Conservation (phyloP, 129 eudicot genomes). For the Chrysanthemum seticuspe region DNA sequence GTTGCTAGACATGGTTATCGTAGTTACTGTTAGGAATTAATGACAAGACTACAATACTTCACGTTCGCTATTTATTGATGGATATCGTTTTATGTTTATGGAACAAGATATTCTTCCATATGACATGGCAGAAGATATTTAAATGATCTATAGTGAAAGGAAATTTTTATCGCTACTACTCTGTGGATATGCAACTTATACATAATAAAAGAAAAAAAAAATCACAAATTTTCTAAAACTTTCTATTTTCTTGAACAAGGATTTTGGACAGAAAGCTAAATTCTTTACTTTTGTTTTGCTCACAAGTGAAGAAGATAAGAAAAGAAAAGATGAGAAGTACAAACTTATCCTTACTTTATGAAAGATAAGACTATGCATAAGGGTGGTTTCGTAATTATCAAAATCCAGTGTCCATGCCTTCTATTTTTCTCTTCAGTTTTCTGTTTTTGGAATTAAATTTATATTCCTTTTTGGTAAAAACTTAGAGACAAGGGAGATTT, state of each 20-base stretch:
- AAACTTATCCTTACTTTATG: constrained; percentile 10
- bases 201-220: background rate
- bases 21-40: too few relatives aligned
- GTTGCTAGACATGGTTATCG: too few relatives aligned
- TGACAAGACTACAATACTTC: too few relatives aligned
- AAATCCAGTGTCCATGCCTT: constrained; percentile 22
- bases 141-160: background rate
- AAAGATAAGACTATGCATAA: constrained; percentile 16
- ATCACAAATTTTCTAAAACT: background rate
- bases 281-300: constrained; percentile 26
- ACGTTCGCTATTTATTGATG: too few relatives aligned
- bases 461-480: constrained; percentile 5
- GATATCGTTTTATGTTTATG: background rate
- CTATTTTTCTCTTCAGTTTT: background rate
- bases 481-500: constrained; percentile 7
- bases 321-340: constrained; percentile 2
- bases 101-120: background rate
- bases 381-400: constrained; percentile 18
- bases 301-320: constrained; percentile 17
- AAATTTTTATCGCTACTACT: constrained; percentile 4
- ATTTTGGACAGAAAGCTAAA: constrained; percentile 12
- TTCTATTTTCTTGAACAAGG: constrained; percentile 16
- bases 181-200: background rate
- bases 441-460: constrained; percentile 16
- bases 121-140: constrained; percentile 13